phyloP scores from a whole-genome alignment of 441 rosid species.

The Euphorbia schlechtendalii region DNA sequence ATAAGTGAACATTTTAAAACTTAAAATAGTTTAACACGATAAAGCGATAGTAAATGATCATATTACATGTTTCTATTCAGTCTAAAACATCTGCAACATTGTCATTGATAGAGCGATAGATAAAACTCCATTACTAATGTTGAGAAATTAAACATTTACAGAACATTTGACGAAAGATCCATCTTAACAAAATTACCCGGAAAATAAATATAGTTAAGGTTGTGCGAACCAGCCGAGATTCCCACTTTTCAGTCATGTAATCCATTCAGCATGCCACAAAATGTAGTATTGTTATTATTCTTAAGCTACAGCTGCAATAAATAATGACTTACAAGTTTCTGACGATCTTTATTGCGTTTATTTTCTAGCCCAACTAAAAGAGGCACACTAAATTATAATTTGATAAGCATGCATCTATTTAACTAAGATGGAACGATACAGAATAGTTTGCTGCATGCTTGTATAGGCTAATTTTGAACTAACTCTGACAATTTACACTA shows the following conservation, averaged over 20 bases:
- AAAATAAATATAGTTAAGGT: no score
- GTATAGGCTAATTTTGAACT: constrained; percentile 13
- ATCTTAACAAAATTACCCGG: no score
- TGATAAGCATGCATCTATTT: constrained; percentile 6
- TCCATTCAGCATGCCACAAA: not conserved
- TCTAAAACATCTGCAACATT: no score
- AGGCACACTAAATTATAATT: not conserved
- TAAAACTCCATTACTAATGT: no score
- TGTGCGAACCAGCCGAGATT: no score
- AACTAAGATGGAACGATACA: not conserved
- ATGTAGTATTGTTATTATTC: not conserved
- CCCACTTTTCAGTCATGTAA: not conserved
- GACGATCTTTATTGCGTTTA: not conserved
- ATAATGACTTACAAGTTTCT: not conserved
- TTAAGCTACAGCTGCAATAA: constrained; percentile 8
- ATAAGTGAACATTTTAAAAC: no score
- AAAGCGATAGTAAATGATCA: no score
- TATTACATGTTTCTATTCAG: no score
- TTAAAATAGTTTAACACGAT: no score
- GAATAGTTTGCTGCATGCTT: not conserved
- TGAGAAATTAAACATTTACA: no score
- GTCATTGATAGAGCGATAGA: no score
- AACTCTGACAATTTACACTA: constrained; percentile 28
- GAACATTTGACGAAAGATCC: no score
- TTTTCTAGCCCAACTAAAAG: not conserved